Base-by-base conservation (phyloP, 2,329 filamentous ascomycete species). In the Biscogniauxia sp. region DNA sequence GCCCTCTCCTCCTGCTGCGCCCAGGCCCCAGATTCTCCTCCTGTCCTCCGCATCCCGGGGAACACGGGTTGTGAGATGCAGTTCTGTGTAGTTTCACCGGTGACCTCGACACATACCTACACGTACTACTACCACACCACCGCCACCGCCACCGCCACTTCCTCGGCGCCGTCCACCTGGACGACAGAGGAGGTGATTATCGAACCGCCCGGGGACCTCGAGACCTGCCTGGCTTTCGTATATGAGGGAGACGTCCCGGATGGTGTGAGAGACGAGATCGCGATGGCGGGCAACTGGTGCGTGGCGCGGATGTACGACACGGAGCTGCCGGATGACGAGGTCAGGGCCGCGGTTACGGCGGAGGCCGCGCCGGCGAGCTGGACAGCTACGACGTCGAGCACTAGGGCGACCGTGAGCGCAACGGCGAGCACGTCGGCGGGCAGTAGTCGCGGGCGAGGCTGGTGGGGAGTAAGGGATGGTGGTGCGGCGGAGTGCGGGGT, bases 31-130 rank as follows among this genome's bases (percentile, higher is more conserved):
- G 56, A 51, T 1, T n/a, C 37, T 5, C 37, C 55, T 51, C 58
- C 66, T 8, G 55, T 70, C 9, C 26, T 68, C 53, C 67, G 66
- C 41, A 66, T 69, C 53, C 67, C 66, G 17, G 66, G 66, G 25
- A 70, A 69, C 57, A 69, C 61, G 25, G 68, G 65, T 17, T 69
- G 68, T 62, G 68, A 70, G 63, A 70, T 70, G 28, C 68, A 70
- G 53, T 69, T 64, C 63, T 70, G 68, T 58, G 53, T 56, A 4
- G 57, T 68, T 13, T 32, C 28, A 3, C 62, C 66, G 23, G 55
- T 45, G 1, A 59, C 60, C 28, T 64, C 68, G 2, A 63, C 65
- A 0, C 6, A 32, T 32, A 58, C 65, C 9, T 60, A 54, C 52
- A 63, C 62, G 1, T 17, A 56, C 28, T 32, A 32, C 11, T 32